Evolutionary conservation across 140 eudicot genomes (phyloP).

Genomic region (Erigeron philadelphicus): DNA sequence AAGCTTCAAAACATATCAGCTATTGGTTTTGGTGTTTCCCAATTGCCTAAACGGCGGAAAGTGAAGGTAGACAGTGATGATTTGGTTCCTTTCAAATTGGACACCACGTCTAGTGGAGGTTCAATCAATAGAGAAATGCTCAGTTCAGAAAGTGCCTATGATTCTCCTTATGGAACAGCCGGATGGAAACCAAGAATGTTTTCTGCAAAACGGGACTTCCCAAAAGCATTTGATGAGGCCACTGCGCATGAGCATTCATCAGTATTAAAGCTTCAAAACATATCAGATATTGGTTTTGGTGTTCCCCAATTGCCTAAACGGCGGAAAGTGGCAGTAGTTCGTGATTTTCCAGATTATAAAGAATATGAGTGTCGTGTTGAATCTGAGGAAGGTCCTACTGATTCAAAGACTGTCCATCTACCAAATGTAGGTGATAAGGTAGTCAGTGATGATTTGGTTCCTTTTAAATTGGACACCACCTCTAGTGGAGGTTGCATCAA

Average conservation of each 20-base stretch:
- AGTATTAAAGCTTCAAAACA: constrained; percentile 11
- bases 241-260: neutral
- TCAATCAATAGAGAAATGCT: no score
- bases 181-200: constrained; percentile 25
- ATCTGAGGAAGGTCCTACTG: constrained; percentile 13
- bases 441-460: constrained; percentile 10
- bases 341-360: constrained; percentile 12
- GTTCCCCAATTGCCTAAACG: constrained; percentile 16
- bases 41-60: constrained; percentile 19
- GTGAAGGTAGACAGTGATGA: no score
- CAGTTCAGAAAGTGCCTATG: neutral
- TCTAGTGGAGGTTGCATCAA: neutral
- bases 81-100: no score
- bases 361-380: constrained; percentile 16
- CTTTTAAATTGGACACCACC: no score
- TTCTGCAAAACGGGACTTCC: constrained; percentile 28
- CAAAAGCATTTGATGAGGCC: constrained; percentile 18
- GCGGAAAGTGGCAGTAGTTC: constrained; percentile 17
- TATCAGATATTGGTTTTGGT: neutral
- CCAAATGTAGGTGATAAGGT: neutral
- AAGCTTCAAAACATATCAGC: constrained; percentile 14
- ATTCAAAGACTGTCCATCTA: neutral
- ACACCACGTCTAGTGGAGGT: no score
- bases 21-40: neutral
- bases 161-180: neutral